These are phyloP conservation scores for Desmodesmus armatus DNA, from an alignment of 139 green algal genomes.

Conservation along the genomic window DNA sequence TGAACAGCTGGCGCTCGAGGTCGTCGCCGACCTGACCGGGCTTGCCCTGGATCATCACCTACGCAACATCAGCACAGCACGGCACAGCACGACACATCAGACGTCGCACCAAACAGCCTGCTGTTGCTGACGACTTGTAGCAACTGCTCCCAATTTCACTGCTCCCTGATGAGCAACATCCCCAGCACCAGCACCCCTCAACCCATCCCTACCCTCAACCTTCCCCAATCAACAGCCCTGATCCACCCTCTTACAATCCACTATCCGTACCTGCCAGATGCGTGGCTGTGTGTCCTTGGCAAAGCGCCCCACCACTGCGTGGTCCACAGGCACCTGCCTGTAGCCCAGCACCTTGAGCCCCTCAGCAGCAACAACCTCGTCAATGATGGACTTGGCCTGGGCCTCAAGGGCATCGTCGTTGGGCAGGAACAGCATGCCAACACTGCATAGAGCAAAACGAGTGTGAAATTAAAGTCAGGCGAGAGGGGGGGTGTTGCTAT, in stretches of 20 bases:
- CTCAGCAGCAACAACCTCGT: conserved; percentile 80
- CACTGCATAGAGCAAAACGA: conserved; percentile 63
- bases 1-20: conserved; percentile 96
- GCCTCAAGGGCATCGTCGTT: conserved; percentile 85
- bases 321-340: conserved; percentile 93
- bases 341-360: conserved; percentile 91
- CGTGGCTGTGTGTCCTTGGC: conserved; percentile 90
- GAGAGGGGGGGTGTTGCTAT: not conserved
- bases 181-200: too few species aligned
- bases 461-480: not conserved
- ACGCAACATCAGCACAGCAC: not conserved
- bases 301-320: conserved; percentile 87
- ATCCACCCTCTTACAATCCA: not conserved
- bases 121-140: not conserved
- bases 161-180: not conserved
- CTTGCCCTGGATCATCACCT: conserved; percentile 62
- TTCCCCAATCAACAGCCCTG: not conserved
- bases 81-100: too few species aligned
- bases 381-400: conserved; percentile 77
- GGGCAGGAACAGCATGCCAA: conserved; percentile 98
- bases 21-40: conserved; percentile 76
- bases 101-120: not conserved
- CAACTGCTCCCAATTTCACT: too few species aligned
- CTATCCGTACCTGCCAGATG: conserved; percentile 88
- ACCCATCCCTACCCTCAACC: too few species aligned